Evolutionary conservation across 768 basidiomycete genomes (phyloP).

Genomic region (Cantharellus cinnabarinus): DNA sequence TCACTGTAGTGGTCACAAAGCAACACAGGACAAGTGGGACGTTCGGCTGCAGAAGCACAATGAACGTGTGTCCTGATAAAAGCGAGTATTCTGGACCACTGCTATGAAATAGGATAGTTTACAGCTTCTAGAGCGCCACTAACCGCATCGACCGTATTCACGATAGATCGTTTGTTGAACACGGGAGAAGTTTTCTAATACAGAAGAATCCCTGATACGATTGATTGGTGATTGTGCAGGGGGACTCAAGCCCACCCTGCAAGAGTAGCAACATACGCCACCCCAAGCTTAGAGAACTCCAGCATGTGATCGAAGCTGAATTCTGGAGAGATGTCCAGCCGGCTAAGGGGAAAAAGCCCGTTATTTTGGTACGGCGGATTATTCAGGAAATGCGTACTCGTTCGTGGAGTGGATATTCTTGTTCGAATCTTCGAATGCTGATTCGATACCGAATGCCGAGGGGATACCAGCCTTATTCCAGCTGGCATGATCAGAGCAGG

Average conservation of each 20-base stretch:
- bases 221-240: no score
- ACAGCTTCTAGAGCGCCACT: no score
- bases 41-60: no score
- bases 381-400: slow-evolving; percentile 39
- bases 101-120: no score
- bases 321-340: slow-evolving; percentile 67
- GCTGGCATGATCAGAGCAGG: slow-evolving; percentile 84
- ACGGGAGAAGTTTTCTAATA: no score
- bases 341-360: slow-evolving; percentile 22
- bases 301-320: slow-evolving; percentile 83
- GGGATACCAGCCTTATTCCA: slow-evolving; percentile 78
- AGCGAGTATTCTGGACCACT: no score
- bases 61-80: no score
- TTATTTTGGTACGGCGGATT: background rate
- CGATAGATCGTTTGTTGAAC: no score
- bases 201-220: no score
- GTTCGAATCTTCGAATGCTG: slow-evolving; percentile 53
- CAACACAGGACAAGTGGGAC: no score
- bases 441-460: slow-evolving; percentile 61
- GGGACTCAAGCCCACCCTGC: slow-evolving; percentile 20
- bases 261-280: slow-evolving; percentile 61
- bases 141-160: no score
- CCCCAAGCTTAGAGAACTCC: slow-evolving; percentile 64
- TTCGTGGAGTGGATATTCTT: slow-evolving; percentile 59
- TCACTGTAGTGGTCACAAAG: no score